These are phyloP conservation scores for Candolleomyces efflorescens DNA, from an alignment of 768 basidiomycete genomes.

Conservation along the genomic window DNA sequence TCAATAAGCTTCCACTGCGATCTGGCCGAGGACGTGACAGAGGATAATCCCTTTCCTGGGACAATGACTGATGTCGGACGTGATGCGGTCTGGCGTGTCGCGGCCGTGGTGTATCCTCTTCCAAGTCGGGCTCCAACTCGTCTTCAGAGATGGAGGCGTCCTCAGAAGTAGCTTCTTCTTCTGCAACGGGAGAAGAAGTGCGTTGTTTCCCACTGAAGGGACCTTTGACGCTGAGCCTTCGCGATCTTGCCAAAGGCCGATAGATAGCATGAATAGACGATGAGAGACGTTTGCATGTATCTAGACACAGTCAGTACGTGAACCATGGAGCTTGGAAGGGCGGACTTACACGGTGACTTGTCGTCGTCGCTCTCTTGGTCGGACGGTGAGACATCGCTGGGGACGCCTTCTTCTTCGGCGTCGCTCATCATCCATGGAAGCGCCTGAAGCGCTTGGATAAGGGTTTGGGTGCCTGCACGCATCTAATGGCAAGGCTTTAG, in stretches of 20 bases:
- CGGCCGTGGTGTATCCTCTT: constrained; percentile 42
- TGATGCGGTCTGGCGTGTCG: constrained; percentile 13
- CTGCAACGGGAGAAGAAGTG: constrained; percentile 18
- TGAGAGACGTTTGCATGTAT: constrained; percentile 48
- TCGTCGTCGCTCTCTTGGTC: constrained; percentile 71
- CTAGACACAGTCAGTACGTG: background rate
- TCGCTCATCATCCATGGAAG: constrained; percentile 75
- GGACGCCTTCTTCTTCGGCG: constrained; percentile 57
- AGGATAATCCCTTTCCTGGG: background rate
- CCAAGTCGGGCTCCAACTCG: constrained; percentile 55
- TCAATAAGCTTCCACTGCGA: constrained; percentile 64
- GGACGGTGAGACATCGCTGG: constrained; percentile 35
- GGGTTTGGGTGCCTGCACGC: constrained; percentile 83
- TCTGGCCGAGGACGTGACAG: constrained; percentile 20
- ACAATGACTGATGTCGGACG: constrained; percentile 10
- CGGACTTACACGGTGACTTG: constrained; percentile 30
- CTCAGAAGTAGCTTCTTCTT: constrained; percentile 25
- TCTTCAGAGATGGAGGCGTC: constrained; percentile 41
- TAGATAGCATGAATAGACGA: constrained; percentile 90
- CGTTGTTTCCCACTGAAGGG: constrained; percentile 9
- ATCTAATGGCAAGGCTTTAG: constrained; percentile 44
- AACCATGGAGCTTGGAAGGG: background rate
- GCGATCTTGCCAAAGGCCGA: constrained; percentile 70
- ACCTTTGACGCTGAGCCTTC: constrained; percentile 29
- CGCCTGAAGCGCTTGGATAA: constrained; percentile 85